phyloP scores from a whole-genome alignment of 2,329 filamentous ascomycete species.

The Cytospora piceae region DNA sequence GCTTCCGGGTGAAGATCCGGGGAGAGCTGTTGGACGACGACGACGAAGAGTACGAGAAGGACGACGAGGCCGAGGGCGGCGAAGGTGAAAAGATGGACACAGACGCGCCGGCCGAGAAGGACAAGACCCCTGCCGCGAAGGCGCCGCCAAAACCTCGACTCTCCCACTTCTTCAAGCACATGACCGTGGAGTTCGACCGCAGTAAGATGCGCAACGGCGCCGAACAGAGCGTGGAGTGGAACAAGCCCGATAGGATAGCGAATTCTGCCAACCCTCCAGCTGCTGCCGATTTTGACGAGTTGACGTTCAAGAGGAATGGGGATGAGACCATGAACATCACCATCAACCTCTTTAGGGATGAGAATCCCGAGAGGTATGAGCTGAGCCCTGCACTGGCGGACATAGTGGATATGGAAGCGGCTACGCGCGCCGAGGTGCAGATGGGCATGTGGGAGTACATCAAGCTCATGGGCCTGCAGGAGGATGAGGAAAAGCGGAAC shows the following conservation, averaged over 20 bases:
- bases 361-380: conserved; percentile 82
- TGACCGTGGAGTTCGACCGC: conserved; percentile 74
- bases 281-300: conserved; percentile 81
- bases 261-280: conserved; percentile 59
- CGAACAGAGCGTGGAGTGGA: conserved; percentile 78
- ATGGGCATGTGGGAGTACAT: conserved; percentile 97
- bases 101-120: conserved; percentile 41
- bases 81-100: conserved; percentile 45
- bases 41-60: conserved; percentile 56
- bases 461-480: conserved; percentile 80
- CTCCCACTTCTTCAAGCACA: conserved; percentile 81
- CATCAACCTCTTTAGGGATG: conserved; percentile 83
- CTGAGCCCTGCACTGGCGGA: conserved; percentile 80
- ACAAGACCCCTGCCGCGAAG: conserved; percentile 42
- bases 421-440: conserved; percentile 83
- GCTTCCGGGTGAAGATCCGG: conserved; percentile 90
- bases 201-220: conserved; percentile 59
- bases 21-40: conserved; percentile 78
- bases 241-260: conserved; percentile 69
- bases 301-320: conserved; percentile 88
- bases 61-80: conserved; percentile 51
- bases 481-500: conserved; percentile 91
- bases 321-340: conserved; percentile 93
- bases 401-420: conserved; percentile 83
- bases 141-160: conserved; percentile 56